phyloP scores from a whole-genome alignment of 2,329 filamentous ascomycete genomes.

The Scedosporium boydii region DNA sequence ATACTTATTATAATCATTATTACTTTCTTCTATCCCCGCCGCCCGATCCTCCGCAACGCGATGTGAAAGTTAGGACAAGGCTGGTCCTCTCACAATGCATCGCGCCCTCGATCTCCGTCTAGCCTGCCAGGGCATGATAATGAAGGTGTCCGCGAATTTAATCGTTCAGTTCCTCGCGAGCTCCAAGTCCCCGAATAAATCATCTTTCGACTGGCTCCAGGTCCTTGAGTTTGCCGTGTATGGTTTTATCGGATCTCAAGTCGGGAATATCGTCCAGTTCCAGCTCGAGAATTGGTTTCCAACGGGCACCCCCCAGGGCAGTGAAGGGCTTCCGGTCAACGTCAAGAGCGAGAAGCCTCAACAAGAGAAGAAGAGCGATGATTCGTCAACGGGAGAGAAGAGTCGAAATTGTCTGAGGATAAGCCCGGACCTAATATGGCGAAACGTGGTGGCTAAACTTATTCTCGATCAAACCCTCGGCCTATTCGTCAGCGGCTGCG shows the following conservation, averaged over 20 bases:
- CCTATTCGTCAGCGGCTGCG: slow-evolving; percentile 21
- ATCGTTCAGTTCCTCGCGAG: slow-evolving; percentile 18
- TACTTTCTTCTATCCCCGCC: too few species aligned
- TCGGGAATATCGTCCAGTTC: slow-evolving; percentile 25
- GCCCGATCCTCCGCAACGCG: too few species aligned
- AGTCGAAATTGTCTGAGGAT: slow-evolving; percentile 11
- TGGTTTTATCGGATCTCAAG: slow-evolving; percentile 23
- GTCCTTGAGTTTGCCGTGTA: slow-evolving; percentile 25
- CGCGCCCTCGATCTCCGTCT: slow-evolving; percentile 15
- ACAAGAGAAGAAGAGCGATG: slow-evolving; percentile 16
- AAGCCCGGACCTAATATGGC: slow-evolving; percentile 21
- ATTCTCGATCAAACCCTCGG: slow-evolving; percentile 26
- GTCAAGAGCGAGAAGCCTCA: slow-evolving; percentile 12
- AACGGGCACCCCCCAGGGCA: slow-evolving; percentile 13
- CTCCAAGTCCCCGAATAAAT: slow-evolving; percentile 11
- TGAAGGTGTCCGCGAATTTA: slow-evolving; percentile 22
- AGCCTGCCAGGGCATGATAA: slow-evolving; percentile 18
- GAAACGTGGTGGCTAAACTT: slow-evolving; percentile 23
- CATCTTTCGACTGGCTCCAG: slow-evolving; percentile 22
- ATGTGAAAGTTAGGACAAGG: too few species aligned
- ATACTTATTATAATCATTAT: too few species aligned
- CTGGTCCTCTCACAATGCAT: slow-evolving; percentile 17
- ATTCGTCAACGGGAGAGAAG: not conserved
- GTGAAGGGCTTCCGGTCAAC: slow-evolving; percentile 11
- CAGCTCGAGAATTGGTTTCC: slow-evolving; percentile 25